Base-by-base conservation (phyloP, 176 grass and related monocot species). In the Panicum miliaceum region DNA sequence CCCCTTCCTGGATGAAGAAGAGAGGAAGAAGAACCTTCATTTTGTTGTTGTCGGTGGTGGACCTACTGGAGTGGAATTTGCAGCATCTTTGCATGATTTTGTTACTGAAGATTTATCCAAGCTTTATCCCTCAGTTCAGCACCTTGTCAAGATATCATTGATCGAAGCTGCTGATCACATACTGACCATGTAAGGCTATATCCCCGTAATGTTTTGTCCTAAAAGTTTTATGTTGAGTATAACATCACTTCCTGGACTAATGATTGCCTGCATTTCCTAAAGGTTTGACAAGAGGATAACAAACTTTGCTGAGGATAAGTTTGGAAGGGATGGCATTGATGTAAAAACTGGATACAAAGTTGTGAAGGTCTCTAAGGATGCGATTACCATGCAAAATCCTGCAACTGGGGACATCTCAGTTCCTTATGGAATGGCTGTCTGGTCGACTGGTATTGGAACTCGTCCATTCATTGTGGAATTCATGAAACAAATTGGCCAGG, bases 401-500 rank as follows among this genome's bases (percentile, higher is more conserved):
- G 82, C 77, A 5, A 47, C 76, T 76, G 93, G 85, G 20, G 90
- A 96, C 71, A 46, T 90, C 41, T 83, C 89, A 72, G 80, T 99
- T 37, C 93, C 96, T 81, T 99, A 96, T 57, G 93, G 96, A 84
- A 94, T 99, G 96, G 93, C 91, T 81, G 93, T 99, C 25, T 99
- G 96, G 96, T 96, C 96, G 26, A 89, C 96, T 47, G 96, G 96
- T 41, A 96, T 96, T 67, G 96, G 96, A 45, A 94, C 96, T 27
- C 93, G 91, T 67, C 96, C 96, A 52, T 82, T 99, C 71, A 78
- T 99, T 73, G 62, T 90, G 64, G 88, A 99, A 18, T 99, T 99
- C 79, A 99, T 99, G 96, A 96, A 96, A 94, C 93, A 94, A 84
- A 96, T 99, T 89, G 90, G 88, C 71, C 96, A 99, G 96, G 96